Evolutionary conservation across 106 monocot genomes (phyloP).

Genomic region (Posidonia australis): DNA sequence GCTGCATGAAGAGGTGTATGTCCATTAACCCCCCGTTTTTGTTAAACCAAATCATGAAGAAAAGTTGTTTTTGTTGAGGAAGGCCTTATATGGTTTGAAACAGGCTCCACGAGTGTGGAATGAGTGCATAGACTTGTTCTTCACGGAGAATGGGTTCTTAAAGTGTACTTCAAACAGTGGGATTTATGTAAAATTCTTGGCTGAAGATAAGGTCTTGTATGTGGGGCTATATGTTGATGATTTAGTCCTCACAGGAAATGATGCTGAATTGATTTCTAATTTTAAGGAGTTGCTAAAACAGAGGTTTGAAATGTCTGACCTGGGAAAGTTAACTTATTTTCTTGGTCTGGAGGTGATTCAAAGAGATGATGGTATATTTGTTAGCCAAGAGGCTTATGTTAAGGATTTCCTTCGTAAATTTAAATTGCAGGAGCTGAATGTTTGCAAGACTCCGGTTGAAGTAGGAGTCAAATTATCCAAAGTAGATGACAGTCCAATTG

Average conservation of each 20-base stretch:
- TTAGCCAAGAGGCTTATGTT: no score
- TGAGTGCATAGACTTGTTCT: background rate
- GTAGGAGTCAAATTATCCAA: background rate
- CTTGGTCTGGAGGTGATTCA: conserved; percentile 6
- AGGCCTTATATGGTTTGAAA: background rate
- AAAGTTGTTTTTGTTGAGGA: background rate
- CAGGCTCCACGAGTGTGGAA: background rate
- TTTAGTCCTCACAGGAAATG: no score
- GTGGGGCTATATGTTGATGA: conserved; percentile 11
- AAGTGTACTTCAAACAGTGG: background rate
- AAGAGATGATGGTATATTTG: no score
- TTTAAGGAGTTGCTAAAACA: background rate
- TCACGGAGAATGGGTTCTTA: background rate
- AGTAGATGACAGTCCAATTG: background rate
- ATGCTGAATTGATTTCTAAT: background rate
- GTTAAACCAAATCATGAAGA: background rate
- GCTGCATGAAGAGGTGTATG: background rate
- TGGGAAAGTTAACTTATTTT: background rate
- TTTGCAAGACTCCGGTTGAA: background rate
- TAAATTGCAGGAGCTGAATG: background rate
- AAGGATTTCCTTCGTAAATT: background rate
- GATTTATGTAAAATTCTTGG: background rate
- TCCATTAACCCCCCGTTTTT: no score
- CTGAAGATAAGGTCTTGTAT: background rate
- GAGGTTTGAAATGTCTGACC: conserved; percentile 7